Evolutionary conservation across 2,329 filamentous ascomycete species (phyloP), one percentile per base, ranked within the genome.

Genomic region (Hypoxylon sp.): DNA sequence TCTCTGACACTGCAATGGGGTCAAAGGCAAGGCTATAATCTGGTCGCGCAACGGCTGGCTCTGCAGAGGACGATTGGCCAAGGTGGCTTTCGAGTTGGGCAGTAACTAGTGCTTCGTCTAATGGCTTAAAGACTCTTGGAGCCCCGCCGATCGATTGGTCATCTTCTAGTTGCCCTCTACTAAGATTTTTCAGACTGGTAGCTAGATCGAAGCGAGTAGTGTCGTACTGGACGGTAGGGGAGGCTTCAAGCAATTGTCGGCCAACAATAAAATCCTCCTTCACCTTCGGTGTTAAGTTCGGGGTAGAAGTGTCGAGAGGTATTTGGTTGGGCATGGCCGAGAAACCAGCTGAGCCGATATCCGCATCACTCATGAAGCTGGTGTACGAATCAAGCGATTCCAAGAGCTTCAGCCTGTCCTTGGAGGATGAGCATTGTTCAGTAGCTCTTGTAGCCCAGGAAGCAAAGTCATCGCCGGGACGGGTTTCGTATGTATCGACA

Each of bases 341-440:
- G 4, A 82, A 81, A 24, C 82, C 80, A 15, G 80, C 78, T 21
- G 87, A 87, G 74, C 84, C 87, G 1, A 91, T 64, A 77, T 96
- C 92, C 19, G 88, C 86, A 42, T 86, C 85, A 76, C 93, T 94
- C 79, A 92, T 82, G 1, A 84, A 80, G 7, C 89, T 87, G 10
- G 84, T 81, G 68, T 90, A 87, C 1, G 79, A 76, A 17, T 87
- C 86, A 53, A 89, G 86, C 2, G 82, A 81, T 21, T 81, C 78
- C 1, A 93, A 78, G 13, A 80, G 72, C 10, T 76, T 71, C 3
- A 80, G 69, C 53, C 78, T 76, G 32, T 74, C 69, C 4, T 57
- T 42, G 0, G 61, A 46, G 24, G 69, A 58, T 35, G 62, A 31
- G 2, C 51, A 57, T 29, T 48, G 44, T 10, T 58, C 42, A 1